Base-by-base conservation (phyloP, 257 asterid genomes). In the Verbena officinalis region DNA sequence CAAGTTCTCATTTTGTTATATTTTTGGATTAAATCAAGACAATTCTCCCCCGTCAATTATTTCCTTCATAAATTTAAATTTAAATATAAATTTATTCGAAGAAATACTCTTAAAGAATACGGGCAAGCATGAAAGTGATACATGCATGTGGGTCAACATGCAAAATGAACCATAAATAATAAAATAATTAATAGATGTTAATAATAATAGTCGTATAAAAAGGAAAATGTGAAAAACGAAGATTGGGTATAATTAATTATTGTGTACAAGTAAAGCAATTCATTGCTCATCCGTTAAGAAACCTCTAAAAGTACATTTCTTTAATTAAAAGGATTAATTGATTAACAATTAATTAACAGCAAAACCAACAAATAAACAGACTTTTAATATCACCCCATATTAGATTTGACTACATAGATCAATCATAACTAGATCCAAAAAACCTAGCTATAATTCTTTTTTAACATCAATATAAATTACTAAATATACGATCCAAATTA, bases 251-350 rank as follows among this genome's bases (percentile, higher is more conserved):
- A 50, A 69, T 11, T 68, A 31, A 73, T 64, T 59, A 51, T 72
- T 53, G 72, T 73, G 86, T 81, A 63, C 84, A 78, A 78, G 86
- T 69, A 59, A 86, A 81, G 90, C 73, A 80, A 78, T 56, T 58
- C 27, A 71, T 80, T 79, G 81, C 85, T 77, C 82, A 67, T 82
- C 76, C 77, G 67, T 74, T 54, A 82, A 75, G 86, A 71, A 80
- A 80, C 81, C 81, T 65, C 65, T 52, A 33, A 57, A 24, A n/a
- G n/a, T 1, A 56, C 66, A 46, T 67, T 31, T 52, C 65, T 34
- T 55, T 55, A 8, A 30, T 30, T 55, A 30, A 55, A 30, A 55
- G 9, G 61, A 4, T 2, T 57, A 65, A 38, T 72, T 57, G 51
- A 46, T 20, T 48, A 43, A 30, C 33, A 42, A 65, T 39, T 54